These are phyloP conservation scores for Penicillium cataractarum DNA, from an alignment of 495 filamentous ascomycete genomes.

Conservation along the genomic window DNA sequence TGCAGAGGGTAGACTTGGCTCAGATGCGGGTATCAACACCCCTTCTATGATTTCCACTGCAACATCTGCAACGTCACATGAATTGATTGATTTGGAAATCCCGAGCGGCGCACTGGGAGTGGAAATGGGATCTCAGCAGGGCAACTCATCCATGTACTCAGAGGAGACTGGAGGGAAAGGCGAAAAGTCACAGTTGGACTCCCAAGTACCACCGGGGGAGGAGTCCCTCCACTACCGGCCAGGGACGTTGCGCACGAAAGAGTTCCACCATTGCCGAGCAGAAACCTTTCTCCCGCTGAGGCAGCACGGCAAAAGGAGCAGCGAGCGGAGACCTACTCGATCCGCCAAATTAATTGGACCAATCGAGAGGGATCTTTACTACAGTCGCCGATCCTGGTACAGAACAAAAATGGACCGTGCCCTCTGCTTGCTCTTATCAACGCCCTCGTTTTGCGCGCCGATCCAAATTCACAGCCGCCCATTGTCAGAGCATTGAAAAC, in stretches of 20 bases:
- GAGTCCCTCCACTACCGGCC: background rate
- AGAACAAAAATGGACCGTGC: conserved; percentile 93
- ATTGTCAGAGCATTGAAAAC: conserved; percentile 74
- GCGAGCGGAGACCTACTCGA: conserved; percentile 68
- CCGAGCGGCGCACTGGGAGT: conserved; percentile 11
- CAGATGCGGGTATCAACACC: conserved; percentile 26
- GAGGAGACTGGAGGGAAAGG: conserved; percentile 12
- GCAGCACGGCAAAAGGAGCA: conserved; percentile 46
- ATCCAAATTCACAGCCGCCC: conserved; percentile 62
- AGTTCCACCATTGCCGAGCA: conserved; percentile 6
- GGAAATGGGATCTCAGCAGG: conserved; percentile 12
- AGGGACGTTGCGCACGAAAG: background rate
- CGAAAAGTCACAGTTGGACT: background rate
- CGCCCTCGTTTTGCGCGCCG: conserved; percentile 80
- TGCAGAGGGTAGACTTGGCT: conserved; percentile 19
- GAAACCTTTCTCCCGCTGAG: conserved; percentile 37
- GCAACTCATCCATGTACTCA: conserved; percentile 23
- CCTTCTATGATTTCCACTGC: conserved; percentile 33
- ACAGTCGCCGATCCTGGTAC: conserved; percentile 78
- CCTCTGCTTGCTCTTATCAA: conserved; percentile 93
- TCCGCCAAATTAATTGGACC: conserved; percentile 68
- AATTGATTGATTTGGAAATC: conserved; percentile 43
- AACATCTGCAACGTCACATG: conserved; percentile 42
- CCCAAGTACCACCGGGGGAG: background rate
- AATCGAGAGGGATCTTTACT: conserved; percentile 48